Evolutionary conservation across 345 rosid genomes (phyloP), one percentile per base, ranked within the genome.

Genomic region (Brassica juncea): DNA sequence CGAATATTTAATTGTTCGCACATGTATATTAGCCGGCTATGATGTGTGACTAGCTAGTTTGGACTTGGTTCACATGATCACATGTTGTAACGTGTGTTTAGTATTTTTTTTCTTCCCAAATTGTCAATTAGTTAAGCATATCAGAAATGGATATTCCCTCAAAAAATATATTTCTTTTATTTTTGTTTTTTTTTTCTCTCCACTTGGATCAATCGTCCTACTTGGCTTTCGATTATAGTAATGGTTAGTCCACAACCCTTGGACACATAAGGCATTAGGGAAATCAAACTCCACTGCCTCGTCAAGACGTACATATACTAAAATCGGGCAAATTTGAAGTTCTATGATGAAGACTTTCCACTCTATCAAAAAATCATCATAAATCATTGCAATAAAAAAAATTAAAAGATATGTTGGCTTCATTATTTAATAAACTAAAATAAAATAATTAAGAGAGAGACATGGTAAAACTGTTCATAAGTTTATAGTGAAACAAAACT

Each of bases 21-120:
- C 57, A 21, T 65, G 49, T 52, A 66, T 55, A 55, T 21, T 11
- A 31, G 34, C 54, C 21, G 8, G 27, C 47, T 62, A 30, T 49
- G 4, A 60, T 8, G 70, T 25, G 7, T 9, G 64, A 25, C 10
- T 25, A 23, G 32, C 10, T 25, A 23, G 32, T 59, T 59, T 59
- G 32, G 30, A 10, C 64, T 59, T 59, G 63, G 63, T 59, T 21
- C 63, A 59, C 63, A 59, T 58, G n/a, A 21, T 58, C 63, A 16
- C 60, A 54, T 54, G 25, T 59, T 23, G 63, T 23, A 23, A 59
- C 63, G 63, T 25, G 63, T 59, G 63, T 59, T 59, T 8, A 59
- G 12, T 9, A 23, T 59, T 9, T 3, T 23, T 52, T 23, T 10
- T 59, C 57, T 52, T 52, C 57, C 19, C 57, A 52, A 52, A 52